These are phyloP conservation scores for Yamadazyma oceani DNA, from an alignment of 1,139 yeast species.

Conservation along the genomic window DNA sequence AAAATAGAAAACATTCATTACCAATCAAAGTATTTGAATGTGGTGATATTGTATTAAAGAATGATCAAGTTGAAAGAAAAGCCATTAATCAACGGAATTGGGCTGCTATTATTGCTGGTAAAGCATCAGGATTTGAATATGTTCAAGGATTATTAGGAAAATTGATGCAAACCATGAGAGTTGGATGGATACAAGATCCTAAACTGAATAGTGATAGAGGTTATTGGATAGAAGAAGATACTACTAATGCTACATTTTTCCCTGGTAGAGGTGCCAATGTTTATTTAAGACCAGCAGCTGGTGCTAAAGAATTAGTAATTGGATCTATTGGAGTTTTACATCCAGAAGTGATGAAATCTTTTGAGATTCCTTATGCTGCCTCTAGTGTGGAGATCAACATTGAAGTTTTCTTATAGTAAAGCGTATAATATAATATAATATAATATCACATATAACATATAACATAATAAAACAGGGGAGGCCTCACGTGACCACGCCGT, in stretches of 20 bases:
- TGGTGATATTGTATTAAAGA: slow-evolving; percentile 92
- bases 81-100: slow-evolving; percentile 93
- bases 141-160: slow-evolving; percentile 95
- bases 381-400: slow-evolving; percentile 88
- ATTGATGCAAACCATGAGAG: slow-evolving; percentile 93
- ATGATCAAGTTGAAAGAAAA: slow-evolving; percentile 76
- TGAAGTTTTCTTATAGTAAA: slow-evolving; percentile 59
- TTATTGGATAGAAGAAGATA: slow-evolving; percentile 79
- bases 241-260: slow-evolving; percentile 73
- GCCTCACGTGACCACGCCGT: too few species aligned
- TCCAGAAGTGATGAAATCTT: slow-evolving; percentile 85
- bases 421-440: background rate
- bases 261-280: slow-evolving; percentile 97
- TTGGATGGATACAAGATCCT: slow-evolving; percentile 73
- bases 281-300: slow-evolving; percentile 65
- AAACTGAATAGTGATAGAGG: slow-evolving; percentile 61
- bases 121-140: slow-evolving; percentile 89
- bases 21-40: slow-evolving; percentile 95
- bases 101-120: slow-evolving; percentile 93
- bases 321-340: slow-evolving; percentile 94
- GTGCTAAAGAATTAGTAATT: slow-evolving; percentile 55
- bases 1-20: slow-evolving; percentile 91
- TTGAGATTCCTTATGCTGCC: slow-evolving; percentile 92
- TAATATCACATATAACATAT: background rate
- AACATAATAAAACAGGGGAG: background rate